These are phyloP conservation scores for Inonotus obliquus DNA, from an alignment of 1,284 basidiomycete genomes.

Conservation along the genomic window DNA sequence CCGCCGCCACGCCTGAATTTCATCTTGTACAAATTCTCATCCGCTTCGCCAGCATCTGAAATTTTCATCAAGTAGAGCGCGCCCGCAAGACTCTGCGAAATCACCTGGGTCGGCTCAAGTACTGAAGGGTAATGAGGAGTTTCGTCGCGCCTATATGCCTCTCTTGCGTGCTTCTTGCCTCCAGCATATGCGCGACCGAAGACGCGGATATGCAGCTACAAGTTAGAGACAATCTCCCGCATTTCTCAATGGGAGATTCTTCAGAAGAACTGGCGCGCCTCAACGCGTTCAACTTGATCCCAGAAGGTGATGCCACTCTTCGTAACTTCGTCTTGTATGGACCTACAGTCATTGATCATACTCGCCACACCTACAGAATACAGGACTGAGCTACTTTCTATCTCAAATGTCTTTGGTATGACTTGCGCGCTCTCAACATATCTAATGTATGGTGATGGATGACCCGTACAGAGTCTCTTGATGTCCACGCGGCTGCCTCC, in stretches of 20 bases:
- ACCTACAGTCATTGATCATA: neutral
- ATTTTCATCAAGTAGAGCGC: no score
- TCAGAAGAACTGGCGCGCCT: neutral
- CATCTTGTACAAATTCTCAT: no score
- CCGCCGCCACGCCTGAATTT: no score
- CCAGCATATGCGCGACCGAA: neutral
- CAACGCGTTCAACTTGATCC: neutral
- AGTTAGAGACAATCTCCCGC: neutral
- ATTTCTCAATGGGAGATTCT: neutral
- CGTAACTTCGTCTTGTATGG: neutral
- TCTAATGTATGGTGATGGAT: neutral
- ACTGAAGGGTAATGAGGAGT: neutral
- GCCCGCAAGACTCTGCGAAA: no score
- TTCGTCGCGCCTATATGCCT: no score
- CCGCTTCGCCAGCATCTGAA: no score
- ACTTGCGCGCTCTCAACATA: neutral
- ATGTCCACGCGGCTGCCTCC: neutral
- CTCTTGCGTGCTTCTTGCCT: neutral
- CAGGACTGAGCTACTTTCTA: neutral
- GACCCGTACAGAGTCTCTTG: neutral
- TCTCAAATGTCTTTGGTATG: slow-evolving; percentile 2
- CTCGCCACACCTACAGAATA: slow-evolving; percentile 1
- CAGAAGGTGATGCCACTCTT: neutral
- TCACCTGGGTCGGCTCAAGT: no score
- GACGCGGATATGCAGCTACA: neutral